phyloP scores from a whole-genome alignment of 2,329 filamentous ascomycete genomes.

The Microdochium nivale region DNA sequence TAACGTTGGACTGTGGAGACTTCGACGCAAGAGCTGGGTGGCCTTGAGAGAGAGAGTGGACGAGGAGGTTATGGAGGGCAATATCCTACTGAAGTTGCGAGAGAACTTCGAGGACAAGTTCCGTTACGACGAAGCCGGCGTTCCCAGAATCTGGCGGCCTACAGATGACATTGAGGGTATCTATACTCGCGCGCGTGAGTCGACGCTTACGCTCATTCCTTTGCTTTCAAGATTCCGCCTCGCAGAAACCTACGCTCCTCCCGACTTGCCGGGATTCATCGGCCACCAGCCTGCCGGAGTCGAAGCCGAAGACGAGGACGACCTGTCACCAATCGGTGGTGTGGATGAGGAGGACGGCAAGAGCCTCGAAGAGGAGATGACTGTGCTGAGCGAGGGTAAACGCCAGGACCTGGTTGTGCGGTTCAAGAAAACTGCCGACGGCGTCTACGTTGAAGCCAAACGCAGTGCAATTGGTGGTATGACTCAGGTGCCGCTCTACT shows the following conservation, averaged over 20 bases:
- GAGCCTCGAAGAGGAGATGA: constrained; percentile 93
- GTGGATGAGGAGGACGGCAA: constrained; percentile 93
- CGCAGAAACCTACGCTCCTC: constrained; percentile 62
- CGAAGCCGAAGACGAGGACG: constrained; percentile 80
- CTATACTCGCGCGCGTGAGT: constrained; percentile 87
- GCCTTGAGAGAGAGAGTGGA: constrained; percentile 86
- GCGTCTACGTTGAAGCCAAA: constrained; percentile 97
- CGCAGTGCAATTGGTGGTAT: constrained; percentile 92
- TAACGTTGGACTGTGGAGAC: constrained; percentile 82
- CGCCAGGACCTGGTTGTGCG: constrained; percentile 83
- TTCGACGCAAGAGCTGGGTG: constrained; percentile 90
- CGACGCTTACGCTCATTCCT: constrained; percentile 83
- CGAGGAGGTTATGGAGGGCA: constrained; percentile 97
- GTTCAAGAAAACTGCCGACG: constrained; percentile 98
- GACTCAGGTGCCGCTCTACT: constrained; percentile 88
- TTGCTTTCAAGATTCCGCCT: constrained; percentile 80
- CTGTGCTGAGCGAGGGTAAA: constrained; percentile 82
- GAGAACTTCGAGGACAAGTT: constrained; percentile 99
- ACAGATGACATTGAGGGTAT: constrained; percentile 95
- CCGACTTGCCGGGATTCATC: constrained; percentile 78
- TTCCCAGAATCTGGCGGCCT: constrained; percentile 93
- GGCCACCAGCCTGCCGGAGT: constrained; percentile 67
- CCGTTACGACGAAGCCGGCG: constrained; percentile 89
- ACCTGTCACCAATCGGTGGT: constrained; percentile 79
- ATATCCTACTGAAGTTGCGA: constrained; percentile 85